Evolutionary conservation across 257 asterid genomes (phyloP), one percentile per base, ranked within the genome.

Genomic region (Parsonsia alboflavescens): DNA sequence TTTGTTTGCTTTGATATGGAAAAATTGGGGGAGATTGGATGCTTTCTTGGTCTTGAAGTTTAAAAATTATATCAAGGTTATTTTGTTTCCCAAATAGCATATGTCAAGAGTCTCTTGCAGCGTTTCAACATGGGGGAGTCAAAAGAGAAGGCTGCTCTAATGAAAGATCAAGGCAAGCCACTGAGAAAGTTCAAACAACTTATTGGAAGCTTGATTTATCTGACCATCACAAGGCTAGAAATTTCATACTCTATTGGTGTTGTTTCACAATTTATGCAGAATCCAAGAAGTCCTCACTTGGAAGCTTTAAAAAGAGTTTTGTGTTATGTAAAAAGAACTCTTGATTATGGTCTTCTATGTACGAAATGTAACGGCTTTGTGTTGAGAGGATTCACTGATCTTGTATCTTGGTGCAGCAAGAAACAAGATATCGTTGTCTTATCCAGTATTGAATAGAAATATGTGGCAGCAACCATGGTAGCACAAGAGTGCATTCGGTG

Each of bases 131-230:
- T 81, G 78, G 73, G 70, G 78, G 73, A 76, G 67, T 74, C 82
- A 7, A 83, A 77, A 21, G 59, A 45, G 59, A 73, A 46, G 53
- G 9, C 74, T 4, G 79, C 80, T 68, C 82, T 80, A 8, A 79
- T 79, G 82, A 78, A n/a, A 71, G 74, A 73, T 56, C 71, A 59
- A 77, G 81, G 10, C 65, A 71, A 8, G n/a, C 1, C 44, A 12
- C 21, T 75, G 1, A 72, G 44, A 28, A 8, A 0, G 0, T 75
- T 73, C 70, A 9, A 71, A n/a, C 77, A 81, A 33, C 81, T 78
- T 63, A 80, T 76, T 75, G 79, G 84, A 30, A 81, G 84, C 46
- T 80, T 80, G 26, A 33, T 76, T 13, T 73, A 73, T 26, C 44
- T 81, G 56, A 69, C 82, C 54, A 79, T 79, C 64, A 73, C 75